Conservation (phyloP, 257 asterid species). For the Solanum bulbocastanum region DNA sequence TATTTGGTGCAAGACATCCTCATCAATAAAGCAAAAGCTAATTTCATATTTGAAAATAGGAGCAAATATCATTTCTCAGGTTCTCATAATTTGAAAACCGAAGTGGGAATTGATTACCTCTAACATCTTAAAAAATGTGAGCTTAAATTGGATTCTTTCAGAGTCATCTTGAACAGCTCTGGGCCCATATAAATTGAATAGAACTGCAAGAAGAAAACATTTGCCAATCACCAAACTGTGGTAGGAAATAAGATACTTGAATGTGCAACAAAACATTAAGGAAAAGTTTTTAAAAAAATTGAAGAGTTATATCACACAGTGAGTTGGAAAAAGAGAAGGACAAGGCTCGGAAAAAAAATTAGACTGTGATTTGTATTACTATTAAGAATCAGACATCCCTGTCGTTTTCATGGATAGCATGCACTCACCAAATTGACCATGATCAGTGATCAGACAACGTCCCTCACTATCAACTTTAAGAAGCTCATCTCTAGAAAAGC, state of each 20-base stretch:
- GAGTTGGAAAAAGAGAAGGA: not conserved
- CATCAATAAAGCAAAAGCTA: not conserved
- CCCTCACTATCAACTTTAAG: constrained; percentile 84
- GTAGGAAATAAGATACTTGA: not conserved
- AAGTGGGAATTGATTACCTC: constrained; percentile 47
- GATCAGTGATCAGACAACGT: constrained; percentile 88
- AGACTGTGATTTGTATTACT: not conserved
- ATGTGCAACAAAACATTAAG: not conserved
- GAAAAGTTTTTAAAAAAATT: not conserved
- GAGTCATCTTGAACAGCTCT: constrained; percentile 66
- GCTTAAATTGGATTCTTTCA: constrained; percentile 73
- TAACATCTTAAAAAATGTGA: constrained; percentile 49
- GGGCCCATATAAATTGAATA: constrained; percentile 90
- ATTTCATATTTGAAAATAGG: not conserved
- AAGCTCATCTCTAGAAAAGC: constrained; percentile 61
- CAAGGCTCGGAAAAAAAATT: not conserved
- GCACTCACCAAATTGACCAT: constrained; percentile 75
- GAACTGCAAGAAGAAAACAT: constrained; percentile 44
- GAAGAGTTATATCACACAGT: not conserved
- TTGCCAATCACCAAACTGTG: not conserved
- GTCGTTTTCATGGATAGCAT: not conserved
- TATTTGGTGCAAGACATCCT: not conserved
- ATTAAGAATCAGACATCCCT: not conserved
- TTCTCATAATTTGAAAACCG: not conserved
- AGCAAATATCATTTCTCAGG: not conserved